Percentiles rank a stretch among this genome's conserved stretches.
These are phyloP conservation scores for Neonectria coccinea DNA, from an alignment of 2,329 filamentous ascomycete genomes.

Conservation along the genomic window DNA sequence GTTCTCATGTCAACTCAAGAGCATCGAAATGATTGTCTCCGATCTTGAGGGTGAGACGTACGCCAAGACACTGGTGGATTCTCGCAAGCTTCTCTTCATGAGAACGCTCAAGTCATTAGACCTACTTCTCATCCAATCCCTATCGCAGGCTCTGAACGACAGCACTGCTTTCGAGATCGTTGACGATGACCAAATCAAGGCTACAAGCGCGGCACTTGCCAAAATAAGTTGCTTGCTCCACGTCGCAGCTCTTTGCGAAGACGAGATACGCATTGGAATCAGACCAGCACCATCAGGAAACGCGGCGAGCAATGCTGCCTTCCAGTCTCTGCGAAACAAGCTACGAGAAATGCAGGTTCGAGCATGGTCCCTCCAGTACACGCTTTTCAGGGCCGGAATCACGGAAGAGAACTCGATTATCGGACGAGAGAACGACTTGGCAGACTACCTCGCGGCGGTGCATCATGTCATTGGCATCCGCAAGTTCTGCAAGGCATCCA, in stretches of 20 bases:
- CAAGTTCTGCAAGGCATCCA: slow-evolving; percentile 85
- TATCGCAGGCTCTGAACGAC: slow-evolving; percentile 77
- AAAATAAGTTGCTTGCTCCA: slow-evolving; percentile 82
- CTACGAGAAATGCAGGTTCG: slow-evolving; percentile 89
- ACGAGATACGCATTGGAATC: slow-evolving; percentile 84
- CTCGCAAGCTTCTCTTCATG: slow-evolving; percentile 78
- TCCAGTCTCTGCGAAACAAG: slow-evolving; percentile 69
- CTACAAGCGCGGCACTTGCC: slow-evolving; percentile 78
- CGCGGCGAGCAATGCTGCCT: slow-evolving; percentile 66
- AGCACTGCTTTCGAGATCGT: slow-evolving; percentile 82
- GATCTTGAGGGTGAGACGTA: slow-evolving; percentile 73
- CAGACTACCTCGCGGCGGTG: slow-evolving; percentile 82
- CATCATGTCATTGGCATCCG: slow-evolving; percentile 88
- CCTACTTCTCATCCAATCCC: slow-evolving; percentile 76
- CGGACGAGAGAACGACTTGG: slow-evolving; percentile 76
- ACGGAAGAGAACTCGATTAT: slow-evolving; percentile 75
- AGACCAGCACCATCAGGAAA: slow-evolving; percentile 68
- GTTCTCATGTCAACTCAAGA: slow-evolving; percentile 86
- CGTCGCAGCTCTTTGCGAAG: slow-evolving; percentile 83
- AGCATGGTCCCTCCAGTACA: slow-evolving; percentile 89
- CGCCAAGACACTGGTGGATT: slow-evolving; percentile 67
- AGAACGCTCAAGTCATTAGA: slow-evolving; percentile 84
- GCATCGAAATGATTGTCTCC: slow-evolving; percentile 83
- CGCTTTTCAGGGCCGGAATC: slow-evolving; percentile 80
- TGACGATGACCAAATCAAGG: slow-evolving; percentile 80